Evolutionary conservation across 805 yeast species (phyloP).

Genomic region (Saccharomycopsis sp.): DNA sequence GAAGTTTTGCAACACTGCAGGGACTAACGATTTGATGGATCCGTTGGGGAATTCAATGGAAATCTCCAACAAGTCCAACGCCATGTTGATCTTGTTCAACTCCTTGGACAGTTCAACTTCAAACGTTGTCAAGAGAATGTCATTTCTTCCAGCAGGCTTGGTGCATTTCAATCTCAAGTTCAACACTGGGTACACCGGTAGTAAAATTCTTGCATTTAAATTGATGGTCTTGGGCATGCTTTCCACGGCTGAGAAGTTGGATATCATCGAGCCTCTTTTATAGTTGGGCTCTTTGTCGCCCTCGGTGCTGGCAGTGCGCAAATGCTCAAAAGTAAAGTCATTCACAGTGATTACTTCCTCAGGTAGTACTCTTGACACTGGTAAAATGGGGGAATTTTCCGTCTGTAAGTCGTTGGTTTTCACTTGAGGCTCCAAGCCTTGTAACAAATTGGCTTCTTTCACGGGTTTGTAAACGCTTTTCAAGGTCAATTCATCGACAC

Average conservation of each 20-base stretch:
- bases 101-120: conserved; percentile 35
- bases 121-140: conserved; percentile 32
- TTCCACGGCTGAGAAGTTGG: conserved; percentile 4
- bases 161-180: conserved; percentile 34
- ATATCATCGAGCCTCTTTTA: conserved; percentile 10
- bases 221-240: conserved; percentile 10
- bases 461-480: conserved; percentile 13
- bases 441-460: conserved; percentile 13
- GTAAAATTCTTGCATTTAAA: conserved; percentile 19
- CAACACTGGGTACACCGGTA: conserved; percentile 26
- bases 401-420: conserved; percentile 7
- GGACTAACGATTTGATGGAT: conserved; percentile 20
- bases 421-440: conserved; percentile 17
- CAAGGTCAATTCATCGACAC: conserved; percentile 17
- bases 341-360: neutral
- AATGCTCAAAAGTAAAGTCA: conserved; percentile 1
- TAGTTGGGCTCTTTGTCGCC: neutral
- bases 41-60: conserved; percentile 23
- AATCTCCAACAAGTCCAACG: conserved; percentile 19
- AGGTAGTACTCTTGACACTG: conserved; percentile 2
- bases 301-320: neutral
- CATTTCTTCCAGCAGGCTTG: conserved; percentile 38
- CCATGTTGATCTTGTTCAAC: conserved; percentile 21
- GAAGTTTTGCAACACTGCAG: conserved; percentile 19
- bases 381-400: conserved; percentile 2